Conservation (phyloP, 73 alveolate genomes). For the Tetrahymena thermophila region DNA sequence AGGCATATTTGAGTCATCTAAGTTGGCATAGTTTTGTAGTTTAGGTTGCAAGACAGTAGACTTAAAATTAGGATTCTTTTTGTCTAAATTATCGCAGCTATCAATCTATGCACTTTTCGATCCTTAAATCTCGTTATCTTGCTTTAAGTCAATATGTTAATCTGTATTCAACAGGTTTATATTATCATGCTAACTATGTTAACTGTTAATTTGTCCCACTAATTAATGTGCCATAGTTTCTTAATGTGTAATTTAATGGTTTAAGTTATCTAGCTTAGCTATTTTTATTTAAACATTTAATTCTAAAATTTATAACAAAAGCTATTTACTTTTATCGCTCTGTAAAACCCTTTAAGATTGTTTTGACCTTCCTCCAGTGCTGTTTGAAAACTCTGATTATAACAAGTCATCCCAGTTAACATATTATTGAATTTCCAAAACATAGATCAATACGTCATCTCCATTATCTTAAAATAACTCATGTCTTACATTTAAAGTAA, state of each 20-base stretch:
- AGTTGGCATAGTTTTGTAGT: neutral
- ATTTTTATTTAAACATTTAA: too few species aligned
- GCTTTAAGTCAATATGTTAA: neutral
- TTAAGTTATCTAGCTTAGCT: neutral
- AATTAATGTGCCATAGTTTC: neutral
- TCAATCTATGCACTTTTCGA: neutral
- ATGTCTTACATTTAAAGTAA: neutral
- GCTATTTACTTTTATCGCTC: neutral
- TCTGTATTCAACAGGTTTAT: neutral
- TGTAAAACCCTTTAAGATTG: neutral
- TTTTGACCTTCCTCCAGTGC: neutral
- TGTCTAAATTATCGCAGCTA: neutral
- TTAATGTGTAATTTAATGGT: neutral
- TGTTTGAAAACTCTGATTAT: neutral
- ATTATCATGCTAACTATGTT: neutral
- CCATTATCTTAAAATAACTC: neutral
- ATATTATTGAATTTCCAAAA: neutral
- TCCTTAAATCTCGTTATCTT: neutral
- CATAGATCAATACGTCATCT: neutral
- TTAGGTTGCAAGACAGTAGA: neutral
- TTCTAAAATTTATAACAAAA: neutral
- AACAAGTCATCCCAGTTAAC: neutral
- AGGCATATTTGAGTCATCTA: neutral
- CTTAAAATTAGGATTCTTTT: neutral
- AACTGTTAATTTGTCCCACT: neutral